Percentiles rank a stretch among this genome's conserved stretches.
Conservation (phyloP, 2,329 filamentous ascomycete species). For the Alternaria metachromatica region DNA sequence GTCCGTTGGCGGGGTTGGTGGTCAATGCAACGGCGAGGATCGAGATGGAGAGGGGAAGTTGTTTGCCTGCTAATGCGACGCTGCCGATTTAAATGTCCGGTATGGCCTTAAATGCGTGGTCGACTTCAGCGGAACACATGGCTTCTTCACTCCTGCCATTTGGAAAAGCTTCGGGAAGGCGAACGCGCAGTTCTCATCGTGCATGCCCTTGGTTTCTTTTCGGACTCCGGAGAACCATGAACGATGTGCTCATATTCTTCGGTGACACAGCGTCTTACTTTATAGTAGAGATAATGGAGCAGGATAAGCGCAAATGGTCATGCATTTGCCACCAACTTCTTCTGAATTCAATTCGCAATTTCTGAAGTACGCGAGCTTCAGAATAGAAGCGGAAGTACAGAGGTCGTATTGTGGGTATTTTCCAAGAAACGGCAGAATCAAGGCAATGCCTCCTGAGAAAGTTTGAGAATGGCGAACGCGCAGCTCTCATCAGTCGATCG, state of each 20-base stretch:
- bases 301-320: neutral
- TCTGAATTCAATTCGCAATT: neutral
- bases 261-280: neutral
- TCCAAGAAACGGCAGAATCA: neutral
- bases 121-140: neutral
- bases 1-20: slow-evolving; percentile 23
- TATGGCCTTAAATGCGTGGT: too few relatives aligned
- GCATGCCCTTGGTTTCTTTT: neutral
- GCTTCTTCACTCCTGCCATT: rapidly evolving
- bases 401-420: neutral
- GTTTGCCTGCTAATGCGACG: slow-evolving; percentile 26
- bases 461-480: neutral
- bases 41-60: slow-evolving; percentile 19
- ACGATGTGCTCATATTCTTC: too few relatives aligned
- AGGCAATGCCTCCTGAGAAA: neutral
- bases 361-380: neutral
- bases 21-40: slow-evolving; percentile 31
- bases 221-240: neutral
- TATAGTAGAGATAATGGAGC: neutral
- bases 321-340: neutral
- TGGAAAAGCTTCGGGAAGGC: neutral
- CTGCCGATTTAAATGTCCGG: slow-evolving; percentile 9
- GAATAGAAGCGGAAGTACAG: neutral
- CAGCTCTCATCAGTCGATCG: neutral
- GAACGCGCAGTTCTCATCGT: neutral